These are phyloP conservation scores for Dillenia turbinata DNA, from an alignment of 164 flowering plant genomes.

Conservation along the genomic window DNA sequence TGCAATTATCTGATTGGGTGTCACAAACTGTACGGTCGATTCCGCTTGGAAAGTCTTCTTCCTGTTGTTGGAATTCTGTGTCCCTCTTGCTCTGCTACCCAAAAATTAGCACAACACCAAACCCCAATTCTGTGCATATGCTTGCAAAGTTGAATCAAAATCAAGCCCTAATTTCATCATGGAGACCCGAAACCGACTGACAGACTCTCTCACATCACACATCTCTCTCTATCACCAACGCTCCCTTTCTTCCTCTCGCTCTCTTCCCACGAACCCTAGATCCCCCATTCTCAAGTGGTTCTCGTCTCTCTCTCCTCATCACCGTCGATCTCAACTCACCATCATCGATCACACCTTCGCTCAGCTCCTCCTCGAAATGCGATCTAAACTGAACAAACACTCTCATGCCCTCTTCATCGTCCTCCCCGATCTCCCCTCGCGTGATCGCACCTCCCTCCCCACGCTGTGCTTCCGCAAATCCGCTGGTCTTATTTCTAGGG, in stretches of 20 bases:
- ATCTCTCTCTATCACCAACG: conserved; percentile 68
- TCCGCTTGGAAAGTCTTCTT: no score
- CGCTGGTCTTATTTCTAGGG: conserved; percentile 59
- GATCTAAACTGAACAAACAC: conserved; percentile 20
- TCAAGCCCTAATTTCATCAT: no score
- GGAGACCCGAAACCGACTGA: conserved; percentile 29
- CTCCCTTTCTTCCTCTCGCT: conserved; percentile 16
- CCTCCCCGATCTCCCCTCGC: conserved; percentile 64
- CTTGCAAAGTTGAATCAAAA: no score
- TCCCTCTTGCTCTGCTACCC: no score
- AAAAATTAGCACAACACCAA: no score
- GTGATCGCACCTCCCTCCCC: conserved; percentile 38
- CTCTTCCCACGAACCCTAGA: conserved; percentile 39
- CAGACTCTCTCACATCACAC: conserved; percentile 78
- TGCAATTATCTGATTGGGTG: no score
- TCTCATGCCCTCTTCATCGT: conserved; percentile 65
- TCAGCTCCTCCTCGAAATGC: conserved; percentile 62
- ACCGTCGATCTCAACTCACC: conserved; percentile 69
- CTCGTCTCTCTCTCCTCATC: conserved; percentile 60
- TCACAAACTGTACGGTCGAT: no score
- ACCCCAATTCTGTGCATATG: no score
- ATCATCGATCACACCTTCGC: conserved; percentile 44
- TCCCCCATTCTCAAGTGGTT: conserved; percentile 79
- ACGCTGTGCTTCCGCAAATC: conserved; percentile 60
- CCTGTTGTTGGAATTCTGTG: no score